Base-by-base conservation (phyloP, 129 eudicot genomes). In the Solidago caesia region DNA sequence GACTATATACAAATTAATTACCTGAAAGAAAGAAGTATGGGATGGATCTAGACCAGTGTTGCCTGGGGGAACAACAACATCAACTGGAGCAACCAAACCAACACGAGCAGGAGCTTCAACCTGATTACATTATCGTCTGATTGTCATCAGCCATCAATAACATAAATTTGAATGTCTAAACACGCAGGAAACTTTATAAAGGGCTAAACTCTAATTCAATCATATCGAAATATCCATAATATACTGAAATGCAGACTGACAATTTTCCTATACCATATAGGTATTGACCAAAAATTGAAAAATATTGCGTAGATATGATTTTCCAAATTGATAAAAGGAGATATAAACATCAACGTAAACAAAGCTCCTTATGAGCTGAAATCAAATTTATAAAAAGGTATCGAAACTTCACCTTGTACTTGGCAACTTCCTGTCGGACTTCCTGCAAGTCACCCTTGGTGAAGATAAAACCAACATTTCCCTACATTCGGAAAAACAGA, bases 371-470 rank as follows among this genome's bases (percentile, higher is more conserved):
- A 33, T 33, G 39, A 33, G 39, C 39, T 33, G 39, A 33, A 33
- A 33, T 33, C 62, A 57, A 57, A 3, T 57, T 3, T 8, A 6
- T 56, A n/a, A 16, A 11, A 4, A n/a, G 2, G 27, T 2, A 15
- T 15, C 5, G 15, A 57, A 5, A 42, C 74, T 64, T 43, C 8
- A 85, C 62, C 29, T 57, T 57, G 62, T 57, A 57, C 62, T 53
- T 53, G 16, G 59, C 91, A 10, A 83, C 85, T 77, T 87, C 91
- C 66, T 87, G 88, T 5, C 88, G 79, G 10, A 83, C 88, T 68
- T 83, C 91, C 86, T 87, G 84, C 80, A 87, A 68, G 44, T 87
- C 91, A 39, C 85, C 85, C 84, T 78, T 86, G 26, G 91, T 80
- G 39, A 86, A 86, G 75, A 86, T 86, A 75, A 86, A 55, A 7